Evolutionary conservation across 139 green algal species (phyloP), one percentile per base, ranked within the genome.

Genomic region (Chlamydomonas incerta): DNA sequence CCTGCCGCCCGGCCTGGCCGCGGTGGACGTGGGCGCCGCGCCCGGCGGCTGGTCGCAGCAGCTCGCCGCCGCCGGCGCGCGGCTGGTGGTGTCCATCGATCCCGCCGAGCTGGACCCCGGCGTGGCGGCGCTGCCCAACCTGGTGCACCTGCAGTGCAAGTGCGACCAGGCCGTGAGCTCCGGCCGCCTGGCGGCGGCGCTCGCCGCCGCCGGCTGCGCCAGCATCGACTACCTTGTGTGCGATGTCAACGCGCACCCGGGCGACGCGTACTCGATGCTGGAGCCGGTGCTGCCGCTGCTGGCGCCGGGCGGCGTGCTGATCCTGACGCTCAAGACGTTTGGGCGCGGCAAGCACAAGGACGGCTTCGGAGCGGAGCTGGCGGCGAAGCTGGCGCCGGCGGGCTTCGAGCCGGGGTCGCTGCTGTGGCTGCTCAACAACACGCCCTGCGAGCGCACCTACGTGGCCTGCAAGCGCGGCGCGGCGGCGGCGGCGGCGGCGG

Each of bases 371-470:
- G 77, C 55, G 9, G 28, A 83, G 62, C 57, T 92, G 62, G 34
- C 15, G 10, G 67, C 6, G 1, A 18, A 21, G 67, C 34, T 73
- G 67, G 67, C 31, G 14, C 21, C 33, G 33, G 41, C 41, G 41
- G 67, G 18, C 2, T 73, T 73, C n/a, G 81, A 79, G n/a, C 72
- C 72, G 15, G 89, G 87, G 55, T 74, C 63, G 33, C 55, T 88
- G 58, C 60, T 89, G 26, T 91, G 87, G 89, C 83, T 92, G 77
- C 47, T 92, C 83, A 81, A 74, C 28, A 92, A 92, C 80, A 92
- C 89, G 18, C 37, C 66, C 26, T 87, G 84, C 33, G 89, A 92
- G 87, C 74, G 82, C n/a, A 92, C 89, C 6, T 90, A 77, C 62
- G 41, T 90, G 24, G 85, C 88, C 1, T 0, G 1, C 15, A 73